Evolutionary conservation across 164 flowering plant genomes (phyloP).

Genomic region (Sextonia rubra): DNA sequence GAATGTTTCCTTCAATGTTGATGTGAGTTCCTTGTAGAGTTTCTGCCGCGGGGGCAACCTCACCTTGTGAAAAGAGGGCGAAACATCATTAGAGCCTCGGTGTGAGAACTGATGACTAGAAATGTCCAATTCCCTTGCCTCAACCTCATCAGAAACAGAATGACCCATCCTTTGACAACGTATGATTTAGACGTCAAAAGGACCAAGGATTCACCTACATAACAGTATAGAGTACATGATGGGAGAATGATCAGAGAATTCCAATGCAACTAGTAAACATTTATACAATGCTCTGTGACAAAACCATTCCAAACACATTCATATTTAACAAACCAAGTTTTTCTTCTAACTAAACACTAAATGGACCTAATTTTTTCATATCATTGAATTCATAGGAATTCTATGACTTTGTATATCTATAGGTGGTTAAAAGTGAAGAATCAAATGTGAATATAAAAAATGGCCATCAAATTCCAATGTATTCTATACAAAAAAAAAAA

Average conservation of each 20-base stretch:
- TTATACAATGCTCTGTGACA: too few relatives aligned
- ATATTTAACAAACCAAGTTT: too few relatives aligned
- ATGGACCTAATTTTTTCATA: too few relatives aligned
- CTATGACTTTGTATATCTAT: too few relatives aligned
- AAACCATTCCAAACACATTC: too few relatives aligned
- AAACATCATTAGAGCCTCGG: slow-evolving; percentile 7
- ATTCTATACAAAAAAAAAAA: too few relatives aligned
- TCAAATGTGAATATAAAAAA: too few relatives aligned
- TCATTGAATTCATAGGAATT: too few relatives aligned
- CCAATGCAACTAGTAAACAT: too few relatives aligned
- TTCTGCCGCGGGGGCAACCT: slow-evolving; percentile 58
- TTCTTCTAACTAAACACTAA: too few relatives aligned
- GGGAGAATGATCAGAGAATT: background rate
- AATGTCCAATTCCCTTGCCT: slow-evolving; percentile 34
- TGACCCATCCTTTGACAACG: slow-evolving; percentile 22
- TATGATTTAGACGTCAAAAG: background rate
- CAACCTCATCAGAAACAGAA: slow-evolving; percentile 25
- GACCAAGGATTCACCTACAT: background rate
- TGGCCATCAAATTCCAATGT: too few relatives aligned
- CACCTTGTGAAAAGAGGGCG: slow-evolving; percentile 49
- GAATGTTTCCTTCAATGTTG: slow-evolving; percentile 55
- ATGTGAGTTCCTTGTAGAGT: slow-evolving; percentile 42
- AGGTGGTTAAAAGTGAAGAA: too few relatives aligned
- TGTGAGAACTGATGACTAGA: slow-evolving; percentile 34
- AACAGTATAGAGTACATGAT: background rate